phyloP scores from a whole-genome alignment of 1,284 basidiomycete species.

The Pyrrhoderma noxium region DNA sequence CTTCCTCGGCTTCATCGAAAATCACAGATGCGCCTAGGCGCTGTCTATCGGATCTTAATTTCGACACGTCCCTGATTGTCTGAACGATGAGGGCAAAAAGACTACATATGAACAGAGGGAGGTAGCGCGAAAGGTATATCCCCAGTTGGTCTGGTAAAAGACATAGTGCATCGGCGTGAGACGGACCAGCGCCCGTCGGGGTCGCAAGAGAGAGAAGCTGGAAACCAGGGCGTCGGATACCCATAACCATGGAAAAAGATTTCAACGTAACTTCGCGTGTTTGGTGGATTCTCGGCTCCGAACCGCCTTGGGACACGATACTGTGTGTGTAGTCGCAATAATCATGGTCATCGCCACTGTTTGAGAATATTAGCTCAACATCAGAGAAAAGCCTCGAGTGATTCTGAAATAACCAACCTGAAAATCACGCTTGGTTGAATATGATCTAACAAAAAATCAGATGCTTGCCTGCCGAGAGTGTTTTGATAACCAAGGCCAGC shows the following conservation, averaged over 20 bases:
- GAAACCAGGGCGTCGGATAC: slow-evolving; percentile 73
- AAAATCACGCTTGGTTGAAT: slow-evolving; percentile 64
- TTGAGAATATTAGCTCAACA: not conserved
- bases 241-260: slow-evolving; percentile 76
- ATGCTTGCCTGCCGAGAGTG: slow-evolving; percentile 65
- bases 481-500: slow-evolving; percentile 81
- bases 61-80: slow-evolving; percentile 14
- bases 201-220: slow-evolving; percentile 72
- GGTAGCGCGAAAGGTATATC: slow-evolving; percentile 54
- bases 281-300: slow-evolving; percentile 21
- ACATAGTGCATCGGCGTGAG: slow-evolving; percentile 47
- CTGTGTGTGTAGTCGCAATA: slow-evolving; percentile 72
- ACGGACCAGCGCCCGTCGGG: slow-evolving; percentile 26
- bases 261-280: slow-evolving; percentile 74
- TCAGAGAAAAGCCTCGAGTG: too few species aligned
- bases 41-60: too few species aligned
- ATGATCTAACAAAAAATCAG: slow-evolving; percentile 58
- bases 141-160: slow-evolving; percentile 60
- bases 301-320: slow-evolving; percentile 24
- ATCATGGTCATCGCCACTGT: slow-evolving; percentile 83
- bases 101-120: slow-evolving; percentile 41
- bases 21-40: too few species aligned
- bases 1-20: too few species aligned
- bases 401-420: slow-evolving; percentile 39
- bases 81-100: slow-evolving; percentile 28